Conservation (phyloP, 495 filamentous ascomycete species). For the Daldinia concentrica region DNA sequence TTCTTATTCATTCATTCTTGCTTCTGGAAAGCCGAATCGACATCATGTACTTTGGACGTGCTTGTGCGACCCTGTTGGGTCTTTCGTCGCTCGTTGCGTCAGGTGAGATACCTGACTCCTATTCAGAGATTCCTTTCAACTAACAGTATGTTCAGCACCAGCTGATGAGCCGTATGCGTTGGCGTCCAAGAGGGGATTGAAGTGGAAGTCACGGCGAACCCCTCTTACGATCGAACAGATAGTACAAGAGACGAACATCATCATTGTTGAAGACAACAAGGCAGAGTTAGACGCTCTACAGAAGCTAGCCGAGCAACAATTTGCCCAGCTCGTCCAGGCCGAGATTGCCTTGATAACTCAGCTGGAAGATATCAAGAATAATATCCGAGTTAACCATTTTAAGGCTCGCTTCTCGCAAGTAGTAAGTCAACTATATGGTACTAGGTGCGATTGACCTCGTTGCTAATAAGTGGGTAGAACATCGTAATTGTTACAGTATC, state of each 20-base stretch:
- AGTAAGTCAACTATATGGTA: conserved; percentile 26
- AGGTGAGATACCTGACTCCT: conserved; percentile 36
- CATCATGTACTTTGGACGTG: conserved; percentile 45
- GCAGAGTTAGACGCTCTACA: conserved; percentile 46
- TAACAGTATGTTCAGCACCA: conserved; percentile 39
- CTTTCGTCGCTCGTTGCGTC: conserved; percentile 43
- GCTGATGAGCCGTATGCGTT: conserved; percentile 20
- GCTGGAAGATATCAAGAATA: conserved; percentile 51
- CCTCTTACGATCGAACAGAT: conserved; percentile 43
- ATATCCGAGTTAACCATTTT: conserved; percentile 52
- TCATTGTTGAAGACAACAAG: conserved; percentile 44
- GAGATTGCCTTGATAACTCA: conserved; percentile 47
- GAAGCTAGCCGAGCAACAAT: conserved; percentile 46
- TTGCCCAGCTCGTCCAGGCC: conserved; percentile 48
- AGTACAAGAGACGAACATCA: conserved; percentile 44
- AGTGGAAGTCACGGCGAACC: conserved; percentile 38
- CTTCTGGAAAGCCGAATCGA: conserved; percentile 41
- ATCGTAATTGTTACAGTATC: conserved; percentile 50
- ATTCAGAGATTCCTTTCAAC: conserved; percentile 1
- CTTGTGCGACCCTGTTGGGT: conserved; percentile 45
- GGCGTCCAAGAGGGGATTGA: conserved; percentile 33
- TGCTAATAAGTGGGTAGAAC: conserved; percentile 44
- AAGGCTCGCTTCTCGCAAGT: conserved; percentile 48
- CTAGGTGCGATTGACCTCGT: neutral
- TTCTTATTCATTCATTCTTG: conserved; percentile 39